Base-by-base conservation (phyloP, 2,329 filamentous ascomycete genomes). In the Arthrocladium fulminans region DNA sequence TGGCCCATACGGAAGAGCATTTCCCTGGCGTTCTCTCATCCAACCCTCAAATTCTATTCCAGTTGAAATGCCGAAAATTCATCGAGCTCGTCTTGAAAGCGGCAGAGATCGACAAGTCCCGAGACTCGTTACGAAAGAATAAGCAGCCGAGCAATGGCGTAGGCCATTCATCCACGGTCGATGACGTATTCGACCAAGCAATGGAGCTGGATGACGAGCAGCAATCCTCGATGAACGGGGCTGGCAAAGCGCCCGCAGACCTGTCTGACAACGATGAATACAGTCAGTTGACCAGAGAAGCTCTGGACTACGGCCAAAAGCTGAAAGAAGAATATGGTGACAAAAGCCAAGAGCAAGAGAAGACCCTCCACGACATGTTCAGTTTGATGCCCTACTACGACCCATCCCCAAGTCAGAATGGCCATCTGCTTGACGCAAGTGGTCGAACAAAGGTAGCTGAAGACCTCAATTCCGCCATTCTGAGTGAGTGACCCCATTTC, bases 391-490 rank as follows among this genome's bases (percentile, higher is more conserved):
- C 89, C 1, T 98, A 97, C 61, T 69, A 79, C 29, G 86, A 96
- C 61, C 86, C 89, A 0, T 74, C 84, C 13, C 80, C 82, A 57
- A 87, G 86, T 53, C 79, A 84, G 51, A 77, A 96, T 50, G 82
- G 83, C 13, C 83, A 87, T 61, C 70, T 96, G 51, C 71, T 98
- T 49, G 86, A 94, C 59, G 74, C 77, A 32, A 79, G 77, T 45
- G 88, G 86, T 1, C 74, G 92, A 37, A 79, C 82, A 15, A 74
- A 80, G 15, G 87, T 97, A 34, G 89, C 89, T 7, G 92, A 98
- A 69, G 89, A 95, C 65, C 73, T 98, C 49, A 97, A 97, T 66
- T 86, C 87, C 52, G 89, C 88, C 40, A 95, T 98, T 59, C 67
- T 98, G 51, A 81, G 88, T 94, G 71, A 70, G 81, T 74, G 3